phyloP scores from a whole-genome alignment of 768 basidiomycete genomes.

The Pisolithus orientalis region DNA sequence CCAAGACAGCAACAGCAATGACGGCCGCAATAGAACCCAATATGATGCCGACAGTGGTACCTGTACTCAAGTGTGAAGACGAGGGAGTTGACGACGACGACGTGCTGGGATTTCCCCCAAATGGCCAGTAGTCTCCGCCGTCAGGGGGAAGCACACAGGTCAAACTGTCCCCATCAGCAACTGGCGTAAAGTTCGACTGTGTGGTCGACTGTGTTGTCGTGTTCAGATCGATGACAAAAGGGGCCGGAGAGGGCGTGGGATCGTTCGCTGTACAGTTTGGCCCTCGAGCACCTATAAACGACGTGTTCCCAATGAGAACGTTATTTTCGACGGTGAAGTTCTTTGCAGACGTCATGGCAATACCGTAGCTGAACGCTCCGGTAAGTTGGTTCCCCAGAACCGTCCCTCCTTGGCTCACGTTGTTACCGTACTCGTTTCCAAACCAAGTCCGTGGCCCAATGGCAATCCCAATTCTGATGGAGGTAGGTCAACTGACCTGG shows the following conservation, averaged over 20 bases:
- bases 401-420: conserved; percentile 46
- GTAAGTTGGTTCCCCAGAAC: conserved; percentile 53
- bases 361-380: conserved; percentile 69
- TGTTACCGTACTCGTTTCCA: conserved; percentile 47
- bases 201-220: conserved; percentile 35
- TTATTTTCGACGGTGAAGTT: conserved; percentile 68
- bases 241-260: conserved; percentile 43
- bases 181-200: conserved; percentile 47
- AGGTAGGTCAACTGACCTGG: conserved; percentile 5
- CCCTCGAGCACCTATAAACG: conserved; percentile 66
- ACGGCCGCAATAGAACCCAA: conserved; percentile 47
- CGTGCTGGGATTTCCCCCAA: conserved; percentile 42
- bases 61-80: conserved; percentile 20
- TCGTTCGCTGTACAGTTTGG: conserved; percentile 54
- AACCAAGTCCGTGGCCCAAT: conserved; percentile 78
- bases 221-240: conserved; percentile 52
- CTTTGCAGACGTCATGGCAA: conserved; percentile 55
- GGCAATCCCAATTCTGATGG: conserved; percentile 66
- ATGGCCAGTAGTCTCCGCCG: conserved; percentile 71
- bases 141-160: conserved; percentile 64
- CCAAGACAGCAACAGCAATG: conserved; percentile 30
- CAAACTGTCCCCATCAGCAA: conserved; percentile 49
- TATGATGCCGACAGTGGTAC: conserved; percentile 40
- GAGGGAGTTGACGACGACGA: conserved; percentile 12
- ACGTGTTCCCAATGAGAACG: conserved; percentile 57